phyloP scores from a whole-genome alignment of 306 rosid genomes.

The Nissolia schottii region DNA sequence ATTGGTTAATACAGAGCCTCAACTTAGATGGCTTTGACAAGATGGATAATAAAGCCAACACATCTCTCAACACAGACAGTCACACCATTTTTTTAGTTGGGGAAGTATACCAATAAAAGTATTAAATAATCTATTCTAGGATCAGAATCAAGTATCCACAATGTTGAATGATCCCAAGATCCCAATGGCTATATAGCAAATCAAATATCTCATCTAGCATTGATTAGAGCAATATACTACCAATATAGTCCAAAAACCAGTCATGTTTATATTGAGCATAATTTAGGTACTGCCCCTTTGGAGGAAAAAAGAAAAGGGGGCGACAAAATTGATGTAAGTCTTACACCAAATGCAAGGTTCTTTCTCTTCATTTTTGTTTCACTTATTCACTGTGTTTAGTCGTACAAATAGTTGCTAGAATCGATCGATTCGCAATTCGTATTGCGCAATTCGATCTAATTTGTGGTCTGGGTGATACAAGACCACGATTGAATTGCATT shows the following conservation, averaged over 20 bases:
- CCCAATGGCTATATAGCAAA: neutral
- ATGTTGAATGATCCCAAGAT: conserved; percentile 1
- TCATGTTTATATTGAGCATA: neutral
- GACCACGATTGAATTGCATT: too few species aligned
- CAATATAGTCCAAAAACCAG: neutral
- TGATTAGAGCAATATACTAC: neutral
- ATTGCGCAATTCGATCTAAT: too few species aligned
- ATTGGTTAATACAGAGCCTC: neutral
- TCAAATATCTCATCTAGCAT: neutral
- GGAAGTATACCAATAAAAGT: neutral
- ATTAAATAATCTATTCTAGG: neutral
- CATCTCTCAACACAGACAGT: neutral
- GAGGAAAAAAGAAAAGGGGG: neutral
- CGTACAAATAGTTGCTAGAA: too few species aligned
- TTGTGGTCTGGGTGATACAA: too few species aligned
- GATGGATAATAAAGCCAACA: neutral
- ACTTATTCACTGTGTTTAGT: neutral
- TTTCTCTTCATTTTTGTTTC: neutral
- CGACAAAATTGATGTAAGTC: neutral
- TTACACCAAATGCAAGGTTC: neutral
- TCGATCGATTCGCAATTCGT: too few species aligned
- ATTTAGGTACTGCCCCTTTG: neutral
- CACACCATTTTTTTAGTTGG: neutral
- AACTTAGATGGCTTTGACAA: neutral
- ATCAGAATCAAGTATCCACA: neutral